Conservation (phyloP, 495 filamentous ascomycete genomes). For the Xylona heveae region DNA sequence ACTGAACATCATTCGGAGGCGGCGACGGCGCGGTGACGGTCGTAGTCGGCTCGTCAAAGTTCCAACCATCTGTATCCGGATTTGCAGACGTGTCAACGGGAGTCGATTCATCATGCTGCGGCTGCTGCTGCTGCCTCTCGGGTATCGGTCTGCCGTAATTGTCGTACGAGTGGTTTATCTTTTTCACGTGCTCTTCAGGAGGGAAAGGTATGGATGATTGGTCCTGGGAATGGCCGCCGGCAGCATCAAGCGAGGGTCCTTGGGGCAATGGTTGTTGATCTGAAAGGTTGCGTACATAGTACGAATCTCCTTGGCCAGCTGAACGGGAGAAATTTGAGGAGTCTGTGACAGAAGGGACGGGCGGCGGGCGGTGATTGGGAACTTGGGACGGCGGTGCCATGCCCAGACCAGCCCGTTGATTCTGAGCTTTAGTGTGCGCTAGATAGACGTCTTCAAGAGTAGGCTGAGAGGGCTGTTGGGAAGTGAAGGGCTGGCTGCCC, state of each 20-base stretch:
- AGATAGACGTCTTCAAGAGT: slow-evolving; percentile 19
- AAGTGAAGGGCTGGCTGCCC: slow-evolving; percentile 9
- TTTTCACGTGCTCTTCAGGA: slow-evolving; percentile 7
- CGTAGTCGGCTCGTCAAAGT: slow-evolving; percentile 64
- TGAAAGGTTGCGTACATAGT: slow-evolving; percentile 1
- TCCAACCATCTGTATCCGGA: slow-evolving; percentile 68
- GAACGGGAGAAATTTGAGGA: slow-evolving; percentile 6
- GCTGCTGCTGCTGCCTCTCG: background rate
- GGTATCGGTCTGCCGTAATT: slow-evolving; percentile 1
- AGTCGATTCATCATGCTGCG: background rate
- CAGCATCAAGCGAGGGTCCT: slow-evolving; percentile 6
- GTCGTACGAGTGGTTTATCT: slow-evolving; percentile 5
- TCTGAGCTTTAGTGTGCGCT: slow-evolving; percentile 18
- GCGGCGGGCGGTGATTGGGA: slow-evolving; percentile 34
- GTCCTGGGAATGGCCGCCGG: slow-evolving; percentile 3
- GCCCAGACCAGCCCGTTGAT: slow-evolving; percentile 9
- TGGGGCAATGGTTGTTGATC: slow-evolving; percentile 11
- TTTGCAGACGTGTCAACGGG: slow-evolving; percentile 5
- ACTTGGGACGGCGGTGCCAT: slow-evolving; percentile 18
- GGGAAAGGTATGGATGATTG: slow-evolving; percentile 10
- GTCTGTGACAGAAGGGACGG: slow-evolving; percentile 18
- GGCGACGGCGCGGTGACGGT: slow-evolving; percentile 23
- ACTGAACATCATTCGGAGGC: slow-evolving; percentile 23
- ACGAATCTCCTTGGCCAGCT: slow-evolving; percentile 6
- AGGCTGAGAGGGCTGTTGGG: slow-evolving; percentile 10